phyloP scores from a whole-genome alignment of 306 rosid genomes.

The Prunus salicina region DNA sequence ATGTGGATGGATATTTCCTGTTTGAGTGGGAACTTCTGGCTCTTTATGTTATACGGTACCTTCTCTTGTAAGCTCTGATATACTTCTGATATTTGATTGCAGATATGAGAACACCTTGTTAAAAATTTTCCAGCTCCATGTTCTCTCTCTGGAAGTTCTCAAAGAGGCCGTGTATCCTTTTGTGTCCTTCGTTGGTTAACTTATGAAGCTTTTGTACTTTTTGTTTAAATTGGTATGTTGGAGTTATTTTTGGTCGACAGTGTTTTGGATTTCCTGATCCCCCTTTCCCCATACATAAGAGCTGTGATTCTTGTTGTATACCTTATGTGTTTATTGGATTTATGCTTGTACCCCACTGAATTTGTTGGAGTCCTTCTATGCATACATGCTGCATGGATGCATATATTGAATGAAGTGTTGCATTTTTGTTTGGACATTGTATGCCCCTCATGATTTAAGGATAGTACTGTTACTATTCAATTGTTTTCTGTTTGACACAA shows the following conservation, averaged over 20 bases:
- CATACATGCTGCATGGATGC: constrained; percentile 1
- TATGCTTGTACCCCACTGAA: constrained; percentile 10
- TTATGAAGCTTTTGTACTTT: constrained; percentile 15
- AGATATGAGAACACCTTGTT: constrained; percentile 64
- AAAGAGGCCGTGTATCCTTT: constrained; percentile 99
- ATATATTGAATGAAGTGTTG: not conserved
- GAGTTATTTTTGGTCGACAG: too few relatives aligned
- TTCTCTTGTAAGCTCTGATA: constrained; percentile 25
- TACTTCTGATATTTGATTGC: constrained; percentile 33
- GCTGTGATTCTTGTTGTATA: not conserved
- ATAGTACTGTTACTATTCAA: not conserved
- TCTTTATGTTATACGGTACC: not conserved
- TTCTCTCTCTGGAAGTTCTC: constrained; percentile 81
- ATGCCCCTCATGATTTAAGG: not conserved
- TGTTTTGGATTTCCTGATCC: not conserved
- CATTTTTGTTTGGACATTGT: not conserved
- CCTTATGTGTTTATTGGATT: constrained; percentile 11
- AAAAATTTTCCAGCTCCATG: constrained; percentile 67
- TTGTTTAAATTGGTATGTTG: not conserved
- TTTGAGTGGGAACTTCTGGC: constrained; percentile 17
- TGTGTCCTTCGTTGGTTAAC: constrained; percentile 22
- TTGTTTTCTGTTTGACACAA: not conserved
- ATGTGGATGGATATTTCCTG: not conserved
- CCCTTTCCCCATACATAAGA: constrained; percentile 1
- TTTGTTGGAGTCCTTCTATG: constrained; percentile 3